These are phyloP conservation scores for Dothistroma septosporum DNA, from an alignment of 2,329 filamentous ascomycete genomes.

Conservation along the genomic window DNA sequence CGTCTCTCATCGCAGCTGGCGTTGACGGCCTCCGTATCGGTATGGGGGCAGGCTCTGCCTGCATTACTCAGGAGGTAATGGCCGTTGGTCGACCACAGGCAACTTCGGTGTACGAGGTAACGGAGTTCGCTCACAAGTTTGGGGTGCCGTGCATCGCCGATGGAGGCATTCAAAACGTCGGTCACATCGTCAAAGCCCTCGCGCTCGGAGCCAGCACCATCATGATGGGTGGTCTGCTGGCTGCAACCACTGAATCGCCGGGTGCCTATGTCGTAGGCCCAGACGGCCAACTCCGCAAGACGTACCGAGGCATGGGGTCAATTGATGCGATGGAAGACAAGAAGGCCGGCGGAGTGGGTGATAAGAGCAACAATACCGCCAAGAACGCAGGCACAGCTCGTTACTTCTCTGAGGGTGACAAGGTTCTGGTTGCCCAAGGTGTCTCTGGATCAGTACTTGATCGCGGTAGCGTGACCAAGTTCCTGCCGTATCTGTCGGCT, in stretches of 20 bases:
- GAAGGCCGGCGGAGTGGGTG: conserved; percentile 80
- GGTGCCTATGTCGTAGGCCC: conserved; percentile 94
- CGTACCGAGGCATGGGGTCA: conserved; percentile 97
- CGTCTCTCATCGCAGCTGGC: conserved; percentile 83
- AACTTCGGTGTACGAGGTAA: conserved; percentile 84
- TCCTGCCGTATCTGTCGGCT: conserved; percentile 90
- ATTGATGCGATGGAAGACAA: conserved; percentile 99
- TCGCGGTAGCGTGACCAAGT: conserved; percentile 82
- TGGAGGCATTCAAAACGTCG: conserved; percentile 95
- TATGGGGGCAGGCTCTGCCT: conserved; percentile 97
- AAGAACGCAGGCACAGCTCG: conserved; percentile 96
- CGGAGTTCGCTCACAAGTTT: conserved; percentile 83
- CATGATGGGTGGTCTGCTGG: conserved; percentile 98
- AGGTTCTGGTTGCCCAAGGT: conserved; percentile 91
- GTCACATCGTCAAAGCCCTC: conserved; percentile 97
- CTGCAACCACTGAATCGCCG: conserved; percentile 94
- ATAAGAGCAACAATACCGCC: conserved; percentile 76
- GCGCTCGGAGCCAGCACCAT: conserved; percentile 89
- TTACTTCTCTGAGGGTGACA: conserved; percentile 97
- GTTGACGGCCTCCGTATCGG: conserved; percentile 96
- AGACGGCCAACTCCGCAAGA: conserved; percentile 97
- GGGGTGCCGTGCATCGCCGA: conserved; percentile 98
- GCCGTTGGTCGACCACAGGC: conserved; percentile 95
- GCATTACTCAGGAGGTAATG: conserved; percentile 99
- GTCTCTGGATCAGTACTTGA: conserved; percentile 83